Conservation (phyloP, 2,329 filamentous ascomycete species). For the Lachnellula hyalina region DNA sequence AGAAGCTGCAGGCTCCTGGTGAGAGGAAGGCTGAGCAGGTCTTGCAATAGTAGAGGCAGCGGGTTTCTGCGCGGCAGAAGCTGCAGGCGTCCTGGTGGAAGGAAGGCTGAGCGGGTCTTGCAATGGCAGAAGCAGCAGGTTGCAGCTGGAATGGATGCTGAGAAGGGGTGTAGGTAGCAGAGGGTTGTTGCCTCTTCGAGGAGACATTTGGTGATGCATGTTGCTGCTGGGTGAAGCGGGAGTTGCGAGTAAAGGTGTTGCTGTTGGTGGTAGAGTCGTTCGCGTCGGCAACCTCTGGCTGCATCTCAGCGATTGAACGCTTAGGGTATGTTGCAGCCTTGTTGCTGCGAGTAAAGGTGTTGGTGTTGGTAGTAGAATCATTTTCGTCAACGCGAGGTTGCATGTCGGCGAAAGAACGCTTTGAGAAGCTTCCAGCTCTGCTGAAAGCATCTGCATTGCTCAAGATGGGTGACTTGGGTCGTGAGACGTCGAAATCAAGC, state of each 20-base stretch:
- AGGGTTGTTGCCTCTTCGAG: constrained; percentile 5
- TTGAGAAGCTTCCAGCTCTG: constrained; percentile 29
- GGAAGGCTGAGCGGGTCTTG: constrained; percentile 25
- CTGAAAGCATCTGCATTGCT: constrained; percentile 4
- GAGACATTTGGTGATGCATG: constrained; percentile 9
- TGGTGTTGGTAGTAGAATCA: too few species aligned
- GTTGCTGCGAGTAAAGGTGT: not conserved
- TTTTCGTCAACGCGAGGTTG: constrained; percentile 43
- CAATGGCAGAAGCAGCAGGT: constrained; percentile 35
- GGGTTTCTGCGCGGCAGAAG: constrained; percentile 12
- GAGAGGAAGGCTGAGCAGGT: too few species aligned
- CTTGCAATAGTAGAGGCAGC: too few species aligned
- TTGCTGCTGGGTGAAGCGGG: constrained; percentile 48
- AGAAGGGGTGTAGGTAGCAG: not conserved
- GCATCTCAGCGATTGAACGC: constrained; percentile 49
- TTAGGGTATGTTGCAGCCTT: constrained; percentile 32
- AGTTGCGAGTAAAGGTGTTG: constrained; percentile 41
- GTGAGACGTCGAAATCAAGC: too few species aligned
- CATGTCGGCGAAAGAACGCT: constrained; percentile 49
- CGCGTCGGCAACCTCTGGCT: constrained; percentile 46
- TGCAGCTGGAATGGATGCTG: constrained; percentile 16
- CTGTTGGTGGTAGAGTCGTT: constrained; percentile 45
- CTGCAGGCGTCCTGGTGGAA: too few species aligned
- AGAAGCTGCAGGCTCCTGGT: too few species aligned
- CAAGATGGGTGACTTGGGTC: too few species aligned